phyloP scores from a whole-genome alignment of 257 asterid genomes.

The Datura wrightii region DNA sequence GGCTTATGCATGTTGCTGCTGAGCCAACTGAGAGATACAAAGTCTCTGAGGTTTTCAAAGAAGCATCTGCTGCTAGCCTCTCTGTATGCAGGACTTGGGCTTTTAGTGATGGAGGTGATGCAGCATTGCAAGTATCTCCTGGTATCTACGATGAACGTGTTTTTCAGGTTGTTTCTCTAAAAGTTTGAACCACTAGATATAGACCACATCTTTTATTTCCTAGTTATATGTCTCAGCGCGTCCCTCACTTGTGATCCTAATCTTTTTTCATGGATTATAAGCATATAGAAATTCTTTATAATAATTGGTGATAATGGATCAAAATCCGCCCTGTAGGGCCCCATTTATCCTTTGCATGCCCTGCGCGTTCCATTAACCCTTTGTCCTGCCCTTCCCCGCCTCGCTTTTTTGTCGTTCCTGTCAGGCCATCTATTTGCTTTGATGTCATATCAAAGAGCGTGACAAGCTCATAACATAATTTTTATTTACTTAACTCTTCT shows the following conservation, averaged over 20 bases:
- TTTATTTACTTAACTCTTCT: background rate
- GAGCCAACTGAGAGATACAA: slow-evolving; percentile 51
- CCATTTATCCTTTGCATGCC: no score
- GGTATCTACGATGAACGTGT: slow-evolving; percentile 53
- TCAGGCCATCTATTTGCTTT: no score
- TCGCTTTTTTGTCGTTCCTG: background rate
- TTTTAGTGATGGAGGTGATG: slow-evolving; percentile 51
- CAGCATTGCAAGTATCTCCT: slow-evolving; percentile 56
- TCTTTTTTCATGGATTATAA: no score
- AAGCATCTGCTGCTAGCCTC: slow-evolving; percentile 51
- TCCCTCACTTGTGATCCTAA: background rate
- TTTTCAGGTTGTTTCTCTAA: slow-evolving; percentile 29
- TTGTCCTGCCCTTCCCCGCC: no score
- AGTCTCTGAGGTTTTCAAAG: slow-evolving; percentile 49
- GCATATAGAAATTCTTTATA: background rate
- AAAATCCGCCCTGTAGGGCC: background rate
- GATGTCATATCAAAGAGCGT: background rate
- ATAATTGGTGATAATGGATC: no score
- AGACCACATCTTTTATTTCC: background rate
- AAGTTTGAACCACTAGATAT: background rate
- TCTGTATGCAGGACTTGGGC: slow-evolving; percentile 62
- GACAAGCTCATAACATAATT: background rate
- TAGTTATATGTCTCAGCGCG: background rate
- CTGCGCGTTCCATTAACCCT: no score
- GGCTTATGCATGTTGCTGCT: slow-evolving; percentile 60